Evolutionary conservation across 345 rosid genomes (phyloP), one percentile per base, ranked within the genome.

Genomic region (Brassica incana): DNA sequence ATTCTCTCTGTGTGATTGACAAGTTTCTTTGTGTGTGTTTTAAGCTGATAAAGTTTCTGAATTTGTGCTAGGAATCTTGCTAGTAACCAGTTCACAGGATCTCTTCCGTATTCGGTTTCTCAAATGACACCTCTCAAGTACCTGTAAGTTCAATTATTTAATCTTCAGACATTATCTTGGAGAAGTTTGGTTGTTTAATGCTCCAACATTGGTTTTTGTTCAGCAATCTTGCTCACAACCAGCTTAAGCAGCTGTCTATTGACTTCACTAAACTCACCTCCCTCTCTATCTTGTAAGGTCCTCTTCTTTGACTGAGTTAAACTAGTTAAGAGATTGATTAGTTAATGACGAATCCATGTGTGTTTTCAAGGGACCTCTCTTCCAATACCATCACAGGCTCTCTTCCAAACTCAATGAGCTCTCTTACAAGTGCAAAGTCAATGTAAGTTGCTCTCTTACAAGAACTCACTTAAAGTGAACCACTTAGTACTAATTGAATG

Each of bases 201-300:
- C 71, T 38, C 10, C 36, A 5, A 12, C n/a, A 15, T 68, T 69
- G 56, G 35, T n/a, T 80, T 74, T 81, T 74, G 64, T 61, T 78
- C 84, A 96, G 99, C 78, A 93, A 93, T 69, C 83, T 93, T 38
- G 92, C 72, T 72, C 92, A 96, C 82, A 96, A 96, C 80, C 97
- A 88, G 83, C 83, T 96, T 27, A 89, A 90, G 54, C 87, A 82
- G 14, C 76, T 90, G 76, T 62, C 9, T 70, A 95, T 86, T 79
- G 79, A 89, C 80, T 96, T 93, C 80, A 85, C 85, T 43, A 84
- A 84, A 76, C 92, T 96, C 63, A 64, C 97, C 68, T 90, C 97
- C 45, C 95, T 96, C 69, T 45, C 88, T 60, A 85, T 88, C 75
- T 62, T 96, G 99, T 96, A 86, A 90, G 97, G 78, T 85, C 78